Conservation (phyloP, 1,284 basidiomycete species). For the Termitomyces sp. region DNA sequence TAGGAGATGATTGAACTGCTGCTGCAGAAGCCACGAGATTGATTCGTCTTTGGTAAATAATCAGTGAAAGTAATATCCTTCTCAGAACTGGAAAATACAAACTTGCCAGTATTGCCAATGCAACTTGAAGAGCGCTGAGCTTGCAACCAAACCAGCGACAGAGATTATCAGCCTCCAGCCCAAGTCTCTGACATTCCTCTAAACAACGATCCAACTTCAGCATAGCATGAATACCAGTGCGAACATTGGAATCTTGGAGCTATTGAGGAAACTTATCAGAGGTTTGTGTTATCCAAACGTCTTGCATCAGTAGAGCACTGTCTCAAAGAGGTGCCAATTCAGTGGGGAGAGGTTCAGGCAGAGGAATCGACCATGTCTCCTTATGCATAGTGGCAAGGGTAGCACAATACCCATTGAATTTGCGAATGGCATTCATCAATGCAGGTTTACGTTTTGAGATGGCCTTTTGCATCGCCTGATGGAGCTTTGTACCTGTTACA, state of each 20-base stretch:
- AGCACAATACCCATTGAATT: conserved; percentile 33
- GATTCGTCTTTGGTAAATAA: no score
- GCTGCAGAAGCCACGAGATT: conserved; percentile 3
- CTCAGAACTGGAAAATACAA: no score
- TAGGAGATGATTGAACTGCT: no score
- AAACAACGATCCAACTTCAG: conserved; percentile 26
- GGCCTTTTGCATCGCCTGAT: conserved; percentile 27
- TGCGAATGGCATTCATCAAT: conserved; percentile 25
- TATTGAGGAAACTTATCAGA: conserved; percentile 23
- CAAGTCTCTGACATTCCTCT: conserved; percentile 21
- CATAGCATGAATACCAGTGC: conserved; percentile 28
- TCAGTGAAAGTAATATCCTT: no score
- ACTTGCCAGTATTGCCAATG: no score
- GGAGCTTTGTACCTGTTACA: conserved; percentile 25
- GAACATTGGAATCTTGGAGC: conserved; percentile 29
- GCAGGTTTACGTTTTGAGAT: conserved; percentile 31
- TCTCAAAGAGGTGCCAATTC: conserved; percentile 26
- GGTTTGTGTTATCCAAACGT: conserved; percentile 33
- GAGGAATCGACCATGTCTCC: conserved; percentile 25
- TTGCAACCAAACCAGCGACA: conserved; percentile 24
- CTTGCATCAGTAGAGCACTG: conserved; percentile 29
- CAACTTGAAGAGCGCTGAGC: conserved; percentile 18
- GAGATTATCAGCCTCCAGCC: conserved; percentile 21
- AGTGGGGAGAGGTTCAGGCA: conserved; percentile 27
- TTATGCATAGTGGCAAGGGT: conserved; percentile 23